Percentiles rank a stretch among this genome's conserved stretches.
phyloP scores from a whole-genome alignment of 345 rosid genomes.

The Toxicodendron radicans region DNA sequence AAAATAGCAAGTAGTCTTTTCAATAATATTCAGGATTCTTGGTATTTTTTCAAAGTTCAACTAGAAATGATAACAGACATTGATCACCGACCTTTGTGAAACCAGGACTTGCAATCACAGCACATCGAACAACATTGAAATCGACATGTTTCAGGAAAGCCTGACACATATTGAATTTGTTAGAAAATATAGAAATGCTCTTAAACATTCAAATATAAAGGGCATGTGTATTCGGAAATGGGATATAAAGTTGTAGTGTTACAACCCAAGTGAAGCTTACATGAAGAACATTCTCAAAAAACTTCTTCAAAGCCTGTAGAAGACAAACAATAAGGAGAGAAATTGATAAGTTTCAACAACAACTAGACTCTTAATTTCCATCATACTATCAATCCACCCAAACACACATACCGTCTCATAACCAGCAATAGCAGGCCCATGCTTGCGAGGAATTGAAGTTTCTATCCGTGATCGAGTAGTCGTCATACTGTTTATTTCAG shows the following conservation, averaged over 20 bases:
- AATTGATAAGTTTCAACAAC: slow-evolving; percentile 1
- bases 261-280: slow-evolving; percentile 32
- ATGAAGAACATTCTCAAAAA: slow-evolving; percentile 88
- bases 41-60: background rate
- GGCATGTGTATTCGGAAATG: slow-evolving; percentile 3
- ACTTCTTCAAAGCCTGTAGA: slow-evolving; percentile 80
- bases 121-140: slow-evolving; percentile 85
- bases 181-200: background rate
- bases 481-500: slow-evolving; percentile 58
- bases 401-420: slow-evolving; percentile 57
- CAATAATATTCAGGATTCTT: background rate
- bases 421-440: slow-evolving; percentile 98
- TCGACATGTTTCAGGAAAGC: slow-evolving; percentile 88
- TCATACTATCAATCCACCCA: slow-evolving; percentile 16
- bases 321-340: slow-evolving; percentile 17
- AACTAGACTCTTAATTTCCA: background rate
- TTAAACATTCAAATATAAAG: background rate
- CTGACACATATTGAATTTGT: slow-evolving; percentile 35
- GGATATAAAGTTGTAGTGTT: background rate
- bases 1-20: background rate
- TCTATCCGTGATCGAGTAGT: slow-evolving; percentile 82
- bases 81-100: slow-evolving; percentile 75
- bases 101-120: slow-evolving; percentile 97
- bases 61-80: background rate
- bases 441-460: slow-evolving; percentile 95